Evolutionary conservation across 1,284 basidiomycete species (phyloP), one percentile per base, ranked within the genome.

Genomic region (Cryptococcus jaspeensis): DNA sequence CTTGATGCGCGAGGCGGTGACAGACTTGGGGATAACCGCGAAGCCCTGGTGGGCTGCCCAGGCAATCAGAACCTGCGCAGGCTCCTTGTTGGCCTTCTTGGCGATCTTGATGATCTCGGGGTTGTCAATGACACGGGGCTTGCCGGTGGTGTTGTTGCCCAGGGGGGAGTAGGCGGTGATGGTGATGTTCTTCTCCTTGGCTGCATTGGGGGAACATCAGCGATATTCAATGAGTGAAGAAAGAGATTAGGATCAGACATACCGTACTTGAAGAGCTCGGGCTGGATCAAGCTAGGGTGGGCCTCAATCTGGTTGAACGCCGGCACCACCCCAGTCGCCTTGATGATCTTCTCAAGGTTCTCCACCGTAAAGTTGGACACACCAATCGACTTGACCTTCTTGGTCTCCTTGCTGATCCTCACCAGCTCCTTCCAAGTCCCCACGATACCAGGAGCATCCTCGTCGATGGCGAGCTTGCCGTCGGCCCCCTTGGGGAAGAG

Each of bases 151-250:
- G 62, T 73, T 73, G 67, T 90, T 89, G 16, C 92, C 92, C 1
- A 94, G 82, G 11, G 90, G 90, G 58, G 85, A 87, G 80, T 92
- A 93, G 0, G 90, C 89, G 12, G 89, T 90, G 62, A 92, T 78
- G 62, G 87, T 83, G 67, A 94, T 92, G 62, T 82, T 82, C 72
- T 90, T 85, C 58, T 84, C 77, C 66, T 86, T 84, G 80, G 84
- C 86, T 79, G 83, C 12, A 28, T 28, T 13, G 3, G 13, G 25
- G 5, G 25, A 18, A 25, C 23, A 20, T 44, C 28, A 38, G 22
- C 23, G 8, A 44, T n/a, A 25, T 46, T 11, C 1, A 22, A 9
- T 35, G 18, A 20, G 37, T 15, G 32, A 28, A 39, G 20, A 37
- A 15, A 2, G 5, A n/a, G n/a, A n/a, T n/a, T n/a, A n/a, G n/a